Evolutionary conservation across 2,329 filamentous ascomycete species (phyloP).

Genomic region (Alternaria arborescens): DNA sequence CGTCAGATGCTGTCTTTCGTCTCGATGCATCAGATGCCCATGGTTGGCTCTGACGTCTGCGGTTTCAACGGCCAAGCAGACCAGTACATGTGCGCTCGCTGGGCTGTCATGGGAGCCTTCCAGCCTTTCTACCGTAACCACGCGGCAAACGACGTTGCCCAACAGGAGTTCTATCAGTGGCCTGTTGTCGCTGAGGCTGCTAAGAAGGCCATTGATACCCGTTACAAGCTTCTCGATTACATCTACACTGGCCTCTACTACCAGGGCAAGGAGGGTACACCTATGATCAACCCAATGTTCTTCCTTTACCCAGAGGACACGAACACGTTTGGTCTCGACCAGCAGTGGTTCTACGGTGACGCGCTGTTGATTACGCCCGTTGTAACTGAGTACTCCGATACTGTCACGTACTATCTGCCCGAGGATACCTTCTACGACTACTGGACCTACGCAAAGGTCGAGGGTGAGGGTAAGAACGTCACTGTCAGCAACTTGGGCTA

Average conservation of each 20-base stretch:
- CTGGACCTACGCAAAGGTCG: conserved; percentile 60
- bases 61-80: conserved; percentile 75
- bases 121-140: conserved; percentile 80
- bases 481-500: conserved; percentile 57
- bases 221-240: conserved; percentile 83
- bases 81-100: conserved; percentile 76
- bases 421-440: conserved; percentile 69
- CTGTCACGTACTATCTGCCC: conserved; percentile 65
- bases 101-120: conserved; percentile 77
- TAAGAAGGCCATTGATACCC: conserved; percentile 71
- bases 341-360: conserved; percentile 69
- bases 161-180: conserved; percentile 80
- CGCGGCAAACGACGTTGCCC: conserved; percentile 61
- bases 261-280: conserved; percentile 68
- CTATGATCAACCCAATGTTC: conserved; percentile 74
- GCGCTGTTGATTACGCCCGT: conserved; percentile 66
- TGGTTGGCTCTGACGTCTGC: conserved; percentile 72
- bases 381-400: conserved; percentile 60
- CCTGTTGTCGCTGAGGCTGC: conserved; percentile 69
- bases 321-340: conserved; percentile 61
- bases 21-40: conserved; percentile 58
- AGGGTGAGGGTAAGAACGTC: conserved; percentile 56
- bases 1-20: conserved; percentile 57
- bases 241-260: conserved; percentile 75
- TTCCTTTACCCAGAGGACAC: conserved; percentile 71